phyloP scores from a whole-genome alignment of 1,284 basidiomycete species.

The Cutaneotrichosporon spelunceum region DNA sequence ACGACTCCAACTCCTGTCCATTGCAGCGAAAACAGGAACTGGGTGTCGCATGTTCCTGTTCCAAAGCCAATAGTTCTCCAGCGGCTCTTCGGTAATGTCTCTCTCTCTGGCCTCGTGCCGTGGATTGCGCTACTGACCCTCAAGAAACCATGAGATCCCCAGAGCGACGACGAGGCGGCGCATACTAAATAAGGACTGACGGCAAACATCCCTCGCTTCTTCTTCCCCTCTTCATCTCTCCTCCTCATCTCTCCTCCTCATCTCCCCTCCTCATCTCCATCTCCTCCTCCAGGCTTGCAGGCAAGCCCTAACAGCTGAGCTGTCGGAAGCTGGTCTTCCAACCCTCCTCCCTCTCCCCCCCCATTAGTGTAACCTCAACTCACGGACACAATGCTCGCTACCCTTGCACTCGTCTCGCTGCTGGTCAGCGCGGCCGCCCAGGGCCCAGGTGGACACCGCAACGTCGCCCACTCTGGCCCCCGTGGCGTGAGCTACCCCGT shows the following conservation, averaged over 20 bases:
- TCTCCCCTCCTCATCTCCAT: too few species aligned
- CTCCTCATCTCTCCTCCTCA: conserved; percentile 1
- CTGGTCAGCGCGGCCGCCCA: conserved; percentile 15
- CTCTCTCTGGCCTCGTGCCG: too few species aligned
- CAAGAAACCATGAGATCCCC: neutral
- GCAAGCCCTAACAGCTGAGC: neutral
- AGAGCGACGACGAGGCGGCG: neutral
- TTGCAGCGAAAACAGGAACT: neutral
- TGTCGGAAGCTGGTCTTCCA: neutral
- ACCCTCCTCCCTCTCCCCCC: conserved; percentile 4
- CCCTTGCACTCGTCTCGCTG: conserved; percentile 19
- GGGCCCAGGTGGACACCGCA: conserved; percentile 21
- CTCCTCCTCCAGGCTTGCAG: neutral
- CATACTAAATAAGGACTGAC: neutral
- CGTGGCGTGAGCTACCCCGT: conserved; percentile 7
- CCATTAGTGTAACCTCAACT: neutral
- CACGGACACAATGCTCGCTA: conserved; percentile 14
- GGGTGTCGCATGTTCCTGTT: neutral
- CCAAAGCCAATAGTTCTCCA: neutral
- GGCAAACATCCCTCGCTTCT: neutral
- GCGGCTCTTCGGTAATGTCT: too few species aligned
- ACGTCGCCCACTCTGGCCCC: conserved; percentile 14
- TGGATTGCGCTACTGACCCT: neutral
- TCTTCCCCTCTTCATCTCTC: neutral
- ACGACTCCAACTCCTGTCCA: too few species aligned